A percentile compares a stretch with the other conserved stretches of the same genome.
Evolutionary conservation across 108 stramenopile species (phyloP).

Genomic region (Discostella pseudostelligera): DNA sequence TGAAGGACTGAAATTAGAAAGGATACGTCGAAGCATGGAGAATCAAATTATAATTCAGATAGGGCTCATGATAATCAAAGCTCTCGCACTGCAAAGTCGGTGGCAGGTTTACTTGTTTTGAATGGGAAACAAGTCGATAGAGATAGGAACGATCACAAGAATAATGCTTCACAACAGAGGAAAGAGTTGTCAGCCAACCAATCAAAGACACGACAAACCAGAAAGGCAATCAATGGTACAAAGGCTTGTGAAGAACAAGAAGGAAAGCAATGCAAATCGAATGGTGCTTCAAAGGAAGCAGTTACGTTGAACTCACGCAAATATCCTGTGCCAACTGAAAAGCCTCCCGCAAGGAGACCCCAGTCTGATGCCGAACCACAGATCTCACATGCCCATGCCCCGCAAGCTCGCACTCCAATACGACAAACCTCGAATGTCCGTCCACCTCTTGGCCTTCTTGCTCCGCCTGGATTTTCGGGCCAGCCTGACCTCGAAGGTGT

Average conservation of each 20-base stretch:
- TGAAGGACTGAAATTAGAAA: slow-evolving; percentile 9
- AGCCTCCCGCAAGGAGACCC: background rate
- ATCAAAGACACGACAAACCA: slow-evolving; percentile 13
- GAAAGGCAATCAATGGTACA: slow-evolving; percentile 9
- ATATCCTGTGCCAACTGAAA: background rate
- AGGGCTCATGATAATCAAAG: background rate
- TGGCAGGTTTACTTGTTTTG: background rate
- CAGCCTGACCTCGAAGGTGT: slow-evolving; percentile 9
- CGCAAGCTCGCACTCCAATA: background rate
- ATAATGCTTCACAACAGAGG: no score
- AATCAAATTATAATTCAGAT: background rate
- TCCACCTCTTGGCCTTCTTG: slow-evolving; percentile 41
- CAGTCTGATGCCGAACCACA: slow-evolving; percentile 16
- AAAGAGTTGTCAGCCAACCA: slow-evolving; percentile 1
- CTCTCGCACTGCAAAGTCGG: slow-evolving; percentile 1
- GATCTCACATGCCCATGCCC: slow-evolving; percentile 18
- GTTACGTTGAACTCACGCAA: background rate
- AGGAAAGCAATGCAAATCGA: slow-evolving; percentile 17
- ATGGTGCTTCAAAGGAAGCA: slow-evolving; percentile 2
- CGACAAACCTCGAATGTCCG: slow-evolving; percentile 9
- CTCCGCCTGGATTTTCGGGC: slow-evolving; percentile 41
- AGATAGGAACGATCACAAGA: background rate
- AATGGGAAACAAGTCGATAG: slow-evolving; percentile 4
- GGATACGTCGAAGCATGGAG: background rate
- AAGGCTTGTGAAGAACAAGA: slow-evolving; percentile 3